These are phyloP conservation scores for Coniosporium apollinis DNA, from an alignment of 495 filamentous ascomycete species.

Conservation along the genomic window DNA sequence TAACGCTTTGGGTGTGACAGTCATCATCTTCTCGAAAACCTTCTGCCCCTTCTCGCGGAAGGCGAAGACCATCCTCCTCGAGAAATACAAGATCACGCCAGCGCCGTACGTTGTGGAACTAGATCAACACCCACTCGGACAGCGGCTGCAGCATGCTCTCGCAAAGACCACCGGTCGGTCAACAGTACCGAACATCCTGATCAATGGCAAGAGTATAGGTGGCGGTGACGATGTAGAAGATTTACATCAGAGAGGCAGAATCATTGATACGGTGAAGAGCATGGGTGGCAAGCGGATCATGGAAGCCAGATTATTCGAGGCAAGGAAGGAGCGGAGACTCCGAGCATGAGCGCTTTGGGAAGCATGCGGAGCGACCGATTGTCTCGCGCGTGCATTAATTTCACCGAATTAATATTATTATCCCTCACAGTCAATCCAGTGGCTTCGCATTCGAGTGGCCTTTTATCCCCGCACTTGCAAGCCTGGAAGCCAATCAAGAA, in stretches of 20 bases:
- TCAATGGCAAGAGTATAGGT: slow-evolving; percentile 78
- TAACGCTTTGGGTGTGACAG: slow-evolving; percentile 29
- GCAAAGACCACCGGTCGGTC: slow-evolving; percentile 54
- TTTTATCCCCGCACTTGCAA: no score
- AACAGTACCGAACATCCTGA: slow-evolving; percentile 84
- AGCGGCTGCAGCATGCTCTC: slow-evolving; percentile 49
- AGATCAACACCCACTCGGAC: slow-evolving; percentile 61
- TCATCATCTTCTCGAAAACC: slow-evolving; percentile 90
- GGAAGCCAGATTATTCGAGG: no score
- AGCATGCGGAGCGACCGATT: no score
- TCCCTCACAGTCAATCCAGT: no score
- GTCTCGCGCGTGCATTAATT: no score
- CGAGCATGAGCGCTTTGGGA: no score
- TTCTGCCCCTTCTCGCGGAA: slow-evolving; percentile 73
- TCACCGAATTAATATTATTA: no score
- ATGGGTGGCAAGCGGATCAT: slow-evolving; percentile 57
- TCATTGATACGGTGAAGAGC: slow-evolving; percentile 53
- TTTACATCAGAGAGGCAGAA: slow-evolving; percentile 47
- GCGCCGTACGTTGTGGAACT: slow-evolving; percentile 81
- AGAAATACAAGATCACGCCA: slow-evolving; percentile 67
- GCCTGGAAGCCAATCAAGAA: no score
- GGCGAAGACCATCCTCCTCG: slow-evolving; percentile 69
- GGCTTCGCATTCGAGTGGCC: no score
- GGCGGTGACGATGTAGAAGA: slow-evolving; percentile 74
- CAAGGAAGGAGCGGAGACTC: no score